phyloP scores from a whole-genome alignment of 345 rosid genomes.

The Dipteronia sinensis region DNA sequence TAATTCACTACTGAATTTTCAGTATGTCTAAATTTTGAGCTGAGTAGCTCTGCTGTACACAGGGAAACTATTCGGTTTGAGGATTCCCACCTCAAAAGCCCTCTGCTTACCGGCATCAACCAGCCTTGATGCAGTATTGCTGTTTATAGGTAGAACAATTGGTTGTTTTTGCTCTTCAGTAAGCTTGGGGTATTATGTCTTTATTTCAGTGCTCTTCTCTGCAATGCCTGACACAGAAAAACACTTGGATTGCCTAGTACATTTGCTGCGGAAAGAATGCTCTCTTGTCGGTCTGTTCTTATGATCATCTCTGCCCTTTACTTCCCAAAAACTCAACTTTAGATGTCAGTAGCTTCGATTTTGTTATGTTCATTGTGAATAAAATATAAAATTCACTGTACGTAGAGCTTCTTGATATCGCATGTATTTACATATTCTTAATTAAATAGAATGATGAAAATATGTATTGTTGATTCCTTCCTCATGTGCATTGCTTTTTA shows the following conservation, averaged over 20 bases:
- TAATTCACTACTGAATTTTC: not conserved
- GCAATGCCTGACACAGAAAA: not conserved
- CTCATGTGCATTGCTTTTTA: not conserved
- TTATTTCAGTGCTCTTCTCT: not conserved
- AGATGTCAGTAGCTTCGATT: not conserved
- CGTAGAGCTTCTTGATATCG: not conserved
- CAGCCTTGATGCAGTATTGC: not conserved
- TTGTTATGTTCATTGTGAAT: not conserved
- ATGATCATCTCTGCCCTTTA: not conserved
- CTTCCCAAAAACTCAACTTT: not conserved
- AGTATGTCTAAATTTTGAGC: not conserved
- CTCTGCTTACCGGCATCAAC: slow-evolving; percentile 13
- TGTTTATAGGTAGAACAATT: not conserved
- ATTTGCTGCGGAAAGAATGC: not conserved
- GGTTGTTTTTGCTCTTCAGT: not conserved
- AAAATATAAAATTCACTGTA: not conserved
- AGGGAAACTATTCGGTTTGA: slow-evolving; percentile 10
- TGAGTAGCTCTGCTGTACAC: slow-evolving; percentile 7
- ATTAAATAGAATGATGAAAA: not conserved
- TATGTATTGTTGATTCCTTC: not conserved
- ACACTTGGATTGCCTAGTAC: not conserved
- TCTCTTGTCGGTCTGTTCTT: not conserved
- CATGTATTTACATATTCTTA: not conserved
- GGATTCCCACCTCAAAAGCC: slow-evolving; percentile 17
- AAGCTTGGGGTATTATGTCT: not conserved